Percentiles rank a stretch among this genome's conserved stretches.
These are phyloP conservation scores for Begonia masoniana DNA, from an alignment of 306 rosid genomes.

Conservation along the genomic window DNA sequence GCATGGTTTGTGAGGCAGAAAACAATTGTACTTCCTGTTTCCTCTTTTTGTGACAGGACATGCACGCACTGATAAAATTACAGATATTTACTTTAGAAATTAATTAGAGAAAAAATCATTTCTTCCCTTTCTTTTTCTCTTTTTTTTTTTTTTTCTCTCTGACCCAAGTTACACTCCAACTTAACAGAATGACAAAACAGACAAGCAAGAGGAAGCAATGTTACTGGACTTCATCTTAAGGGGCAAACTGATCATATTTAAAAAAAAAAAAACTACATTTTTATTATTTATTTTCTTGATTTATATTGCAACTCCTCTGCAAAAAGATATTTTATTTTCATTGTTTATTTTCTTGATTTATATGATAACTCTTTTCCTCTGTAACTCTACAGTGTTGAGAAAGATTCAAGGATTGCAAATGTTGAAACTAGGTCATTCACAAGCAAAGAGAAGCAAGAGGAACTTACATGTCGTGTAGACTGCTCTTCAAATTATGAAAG, in stretches of 20 bases:
- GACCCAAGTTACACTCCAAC: too few species aligned
- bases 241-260: too few species aligned
- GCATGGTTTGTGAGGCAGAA: conserved; percentile 6
- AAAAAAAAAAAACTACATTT: not conserved
- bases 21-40: conserved; percentile 10
- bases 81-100: not conserved
- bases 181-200: too few species aligned
- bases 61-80: conserved; percentile 6
- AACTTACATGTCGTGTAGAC: conserved; percentile 52
- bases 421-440: conserved; percentile 39
- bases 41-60: conserved; percentile 8
- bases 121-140: too few species aligned
- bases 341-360: conserved; percentile 17
- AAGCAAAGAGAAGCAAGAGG: conserved; percentile 38
- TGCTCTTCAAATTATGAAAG: conserved; percentile 65
- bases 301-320: conserved; percentile 7
- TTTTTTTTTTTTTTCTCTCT: too few species aligned
- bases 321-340: not conserved
- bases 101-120: too few species aligned
- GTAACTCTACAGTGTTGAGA: conserved; percentile 30
- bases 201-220: too few species aligned
- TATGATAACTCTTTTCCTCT: conserved; percentile 5
- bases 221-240: too few species aligned
- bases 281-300: conserved; percentile 15
- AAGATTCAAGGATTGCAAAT: conserved; percentile 31